Conservation (phyloP, 1,284 basidiomycete species). For the Rhodotorula sp. region DNA sequence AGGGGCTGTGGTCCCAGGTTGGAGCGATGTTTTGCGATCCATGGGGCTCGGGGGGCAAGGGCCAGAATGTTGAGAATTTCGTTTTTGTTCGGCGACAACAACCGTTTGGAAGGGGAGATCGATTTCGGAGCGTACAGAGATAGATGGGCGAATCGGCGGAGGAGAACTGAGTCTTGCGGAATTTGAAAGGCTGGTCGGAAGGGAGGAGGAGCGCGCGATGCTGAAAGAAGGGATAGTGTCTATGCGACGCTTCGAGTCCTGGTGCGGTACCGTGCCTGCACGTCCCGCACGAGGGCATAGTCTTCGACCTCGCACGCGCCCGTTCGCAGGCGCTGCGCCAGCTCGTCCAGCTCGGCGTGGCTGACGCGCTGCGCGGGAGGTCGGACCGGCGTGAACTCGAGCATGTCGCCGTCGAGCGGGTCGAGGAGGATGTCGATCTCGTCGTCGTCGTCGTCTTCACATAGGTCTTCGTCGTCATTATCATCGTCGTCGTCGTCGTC, state of each 20-base stretch:
- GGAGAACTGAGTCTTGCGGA: background rate
- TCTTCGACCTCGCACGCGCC: slow-evolving; percentile 33
- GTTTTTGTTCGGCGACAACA: slow-evolving; percentile 9
- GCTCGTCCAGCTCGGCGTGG: slow-evolving; percentile 25
- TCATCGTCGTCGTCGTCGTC: background rate
- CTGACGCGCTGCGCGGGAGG: slow-evolving; percentile 1
- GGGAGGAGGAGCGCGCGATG: background rate
- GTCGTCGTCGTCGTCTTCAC: slow-evolving; percentile 12
- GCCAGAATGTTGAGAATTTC: background rate
- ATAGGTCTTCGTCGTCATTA: background rate
- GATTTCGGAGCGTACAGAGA: background rate
- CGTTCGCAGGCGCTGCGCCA: background rate
- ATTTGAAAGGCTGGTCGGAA: background rate
- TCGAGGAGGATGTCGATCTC: slow-evolving; percentile 27
- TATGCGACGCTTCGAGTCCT: background rate
- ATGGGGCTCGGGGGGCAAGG: background rate
- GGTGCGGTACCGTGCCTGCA: slow-evolving; percentile 11
- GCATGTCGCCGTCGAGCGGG: background rate
- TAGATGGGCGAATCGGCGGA: background rate
- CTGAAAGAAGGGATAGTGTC: background rate
- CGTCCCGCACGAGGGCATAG: slow-evolving; percentile 22
- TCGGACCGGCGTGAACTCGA: background rate
- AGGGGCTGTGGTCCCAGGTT: no score
- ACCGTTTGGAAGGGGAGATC: background rate
- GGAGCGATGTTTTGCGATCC: background rate